Evolutionary conservation across 2,329 filamentous ascomycete species (phyloP), one percentile per base, ranked within the genome.

Genomic region (Ilyonectria destructans): DNA sequence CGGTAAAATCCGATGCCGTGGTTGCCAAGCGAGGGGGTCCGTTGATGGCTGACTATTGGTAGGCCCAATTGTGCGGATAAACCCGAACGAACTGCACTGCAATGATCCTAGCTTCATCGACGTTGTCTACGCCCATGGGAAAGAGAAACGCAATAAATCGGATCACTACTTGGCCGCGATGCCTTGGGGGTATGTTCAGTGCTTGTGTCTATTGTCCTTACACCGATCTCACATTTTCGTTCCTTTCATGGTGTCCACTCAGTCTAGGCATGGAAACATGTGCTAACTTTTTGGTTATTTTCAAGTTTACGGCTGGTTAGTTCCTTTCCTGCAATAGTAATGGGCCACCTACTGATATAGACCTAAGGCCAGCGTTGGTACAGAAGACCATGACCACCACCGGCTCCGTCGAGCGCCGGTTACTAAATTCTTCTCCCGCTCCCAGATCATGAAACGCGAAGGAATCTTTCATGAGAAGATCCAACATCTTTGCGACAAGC

Each of bases 31-130:
- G 57, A 46, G 58, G 23, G 46, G 58, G 48, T 12, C 26, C 21
- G 37, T 46, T 57, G 6, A 55, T 68, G 37, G 43, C 10, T 60
- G 37, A 61, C 58, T 35, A 40, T 43, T 43, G 35, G 29, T 23
- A 68, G 65, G 65, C 10, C 65, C 65, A 7, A 60, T 68, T 52
- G 65, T 68, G 17, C 65, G 65, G 26, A 45, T 68, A 26, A 68
- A 60, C 19, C 65, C 65, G 31, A 56, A 68, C 21, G 65, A 68
- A 23, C n/a, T 62, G 19, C 55, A 60, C 23, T 63, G 60, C 23
- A 62, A 52, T 40, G 65, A 68, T 37, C 60, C 60, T 29, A 19
- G 13, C n/a, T 68, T 68, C 49, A 49, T 58, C 6, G 60, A 68
- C 31, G 56, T 37, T 29, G 51, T 68, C 4, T 68, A 68, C 43